Conservation (phyloP, 352 stramenopile species). For the Bremia lactucae region DNA sequence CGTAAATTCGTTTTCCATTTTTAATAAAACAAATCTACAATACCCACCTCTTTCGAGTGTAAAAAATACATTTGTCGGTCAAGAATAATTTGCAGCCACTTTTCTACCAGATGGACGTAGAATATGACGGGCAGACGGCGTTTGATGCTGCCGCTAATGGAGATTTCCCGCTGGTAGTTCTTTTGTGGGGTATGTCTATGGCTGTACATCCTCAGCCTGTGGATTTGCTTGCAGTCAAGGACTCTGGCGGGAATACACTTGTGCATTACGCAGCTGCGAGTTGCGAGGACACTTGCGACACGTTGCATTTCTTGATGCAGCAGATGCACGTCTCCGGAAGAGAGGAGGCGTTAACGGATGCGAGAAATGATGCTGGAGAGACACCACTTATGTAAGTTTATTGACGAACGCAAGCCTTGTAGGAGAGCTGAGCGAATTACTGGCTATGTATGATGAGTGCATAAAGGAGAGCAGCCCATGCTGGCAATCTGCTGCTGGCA, state of each 20-base stretch:
- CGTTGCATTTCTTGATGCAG: constrained; percentile 75
- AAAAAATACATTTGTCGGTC: too few species aligned
- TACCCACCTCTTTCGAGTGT: too few species aligned
- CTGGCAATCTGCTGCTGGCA: constrained; percentile 51
- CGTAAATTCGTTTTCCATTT: too few species aligned
- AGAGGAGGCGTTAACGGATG: constrained; percentile 32
- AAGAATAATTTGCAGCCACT: too few species aligned
- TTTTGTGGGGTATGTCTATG: constrained; percentile 80
- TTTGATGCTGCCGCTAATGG: constrained; percentile 68
- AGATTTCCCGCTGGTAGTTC: constrained; percentile 76
- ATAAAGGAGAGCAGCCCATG: constrained; percentile 50
- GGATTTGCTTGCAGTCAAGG: constrained; percentile 37
- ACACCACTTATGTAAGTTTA: constrained; percentile 56
- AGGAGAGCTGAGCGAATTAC: constrained; percentile 4
- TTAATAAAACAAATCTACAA: too few species aligned
- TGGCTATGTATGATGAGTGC: constrained; percentile 4
- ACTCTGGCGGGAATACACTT: constrained; percentile 41
- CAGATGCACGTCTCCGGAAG: constrained; percentile 33
- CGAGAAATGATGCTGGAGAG: constrained; percentile 45
- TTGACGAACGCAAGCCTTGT: not conserved
- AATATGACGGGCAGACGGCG: constrained; percentile 64
- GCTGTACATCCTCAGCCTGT: constrained; percentile 39
- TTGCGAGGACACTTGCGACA: constrained; percentile 38
- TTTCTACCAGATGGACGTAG: constrained; percentile 62
- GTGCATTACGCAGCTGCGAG: constrained; percentile 53